A percentile compares a stretch with the other conserved stretches of the same genome.
phyloP scores from a whole-genome alignment of 768 basidiomycete genomes.

The Lepiota venenata region DNA sequence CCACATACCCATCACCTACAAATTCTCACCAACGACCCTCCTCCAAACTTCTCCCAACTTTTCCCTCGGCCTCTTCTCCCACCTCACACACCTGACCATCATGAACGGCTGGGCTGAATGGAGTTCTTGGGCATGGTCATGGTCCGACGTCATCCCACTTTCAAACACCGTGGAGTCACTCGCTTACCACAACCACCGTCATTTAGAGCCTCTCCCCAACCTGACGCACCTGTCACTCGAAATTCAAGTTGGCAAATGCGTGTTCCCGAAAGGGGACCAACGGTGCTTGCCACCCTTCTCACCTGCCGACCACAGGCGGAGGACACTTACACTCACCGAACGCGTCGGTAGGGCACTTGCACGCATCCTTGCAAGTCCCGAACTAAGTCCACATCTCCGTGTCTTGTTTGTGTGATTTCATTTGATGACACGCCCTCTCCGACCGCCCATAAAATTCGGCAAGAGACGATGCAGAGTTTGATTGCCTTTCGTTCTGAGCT shows the following conservation, averaged over 20 bases:
- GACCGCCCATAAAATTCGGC: conserved; percentile 17
- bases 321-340: conserved; percentile 20
- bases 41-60: conserved; percentile 13
- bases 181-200: conserved; percentile 14
- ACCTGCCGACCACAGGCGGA: neutral
- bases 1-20: conserved; percentile 9
- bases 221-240: conserved; percentile 11
- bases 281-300: neutral
- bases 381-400: conserved; percentile 20
- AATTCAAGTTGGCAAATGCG: conserved; percentile 4
- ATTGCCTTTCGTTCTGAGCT: conserved; percentile 7
- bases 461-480: conserved; percentile 9
- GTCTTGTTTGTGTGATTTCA: conserved; percentile 31
- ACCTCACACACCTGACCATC: conserved; percentile 35
- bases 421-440: conserved; percentile 23
- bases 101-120: conserved; percentile 42
- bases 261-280: neutral
- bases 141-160: neutral
- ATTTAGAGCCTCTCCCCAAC: conserved; percentile 28
- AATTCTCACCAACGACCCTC: conserved; percentile 5
- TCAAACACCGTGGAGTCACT: conserved; percentile 26
- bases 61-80: conserved; percentile 28
- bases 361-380: conserved; percentile 17
- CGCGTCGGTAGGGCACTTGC: neutral
- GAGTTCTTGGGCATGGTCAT: conserved; percentile 30